Evolutionary conservation across 129 eudicot genomes (phyloP).

Genomic region (Calendula officinalis): DNA sequence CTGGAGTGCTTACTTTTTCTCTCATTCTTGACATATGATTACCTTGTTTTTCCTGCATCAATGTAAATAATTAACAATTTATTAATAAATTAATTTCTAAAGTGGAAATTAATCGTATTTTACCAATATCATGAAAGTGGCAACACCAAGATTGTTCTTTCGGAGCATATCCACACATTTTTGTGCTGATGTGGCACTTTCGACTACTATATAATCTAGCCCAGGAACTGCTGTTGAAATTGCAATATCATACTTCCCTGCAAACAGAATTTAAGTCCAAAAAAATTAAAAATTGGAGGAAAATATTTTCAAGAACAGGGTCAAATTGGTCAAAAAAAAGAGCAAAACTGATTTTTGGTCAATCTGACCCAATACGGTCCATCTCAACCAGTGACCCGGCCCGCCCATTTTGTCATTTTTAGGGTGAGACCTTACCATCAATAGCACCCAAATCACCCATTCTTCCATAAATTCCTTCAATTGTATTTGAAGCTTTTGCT

Average conservation of each 20-base stretch:
- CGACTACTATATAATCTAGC: conserved; percentile 95
- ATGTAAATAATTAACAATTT: background rate
- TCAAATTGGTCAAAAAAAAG: background rate
- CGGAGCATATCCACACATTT: conserved; percentile 92
- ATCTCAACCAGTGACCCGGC: background rate
- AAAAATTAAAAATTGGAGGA: background rate
- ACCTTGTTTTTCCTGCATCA: conserved; percentile 77
- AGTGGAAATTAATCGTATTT: background rate
- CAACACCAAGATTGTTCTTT: conserved; percentile 81
- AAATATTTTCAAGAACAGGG: no score
- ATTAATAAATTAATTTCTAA: background rate
- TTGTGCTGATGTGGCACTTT: conserved; percentile 90
- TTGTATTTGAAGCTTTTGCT: conserved; percentile 73
- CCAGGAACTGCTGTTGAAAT: conserved; percentile 92
- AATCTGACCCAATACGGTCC: background rate
- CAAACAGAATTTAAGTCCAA: conserved; percentile 30
- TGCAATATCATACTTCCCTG: conserved; percentile 90
- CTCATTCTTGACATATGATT: conserved; percentile 46
- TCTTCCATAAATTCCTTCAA: conserved; percentile 86
- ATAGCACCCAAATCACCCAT: conserved; percentile 96
- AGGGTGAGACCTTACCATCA: conserved; percentile 46
- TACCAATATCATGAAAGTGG: conserved; percentile 97
- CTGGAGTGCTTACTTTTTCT: conserved; percentile 71
- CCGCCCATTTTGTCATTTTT: background rate
- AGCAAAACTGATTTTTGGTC: background rate